A percentile compares a stretch with the other conserved stretches of the same genome.
These are phyloP conservation scores for Malassezia pachydermatis DNA, from an alignment of 1,284 basidiomycete species.

Conservation along the genomic window DNA sequence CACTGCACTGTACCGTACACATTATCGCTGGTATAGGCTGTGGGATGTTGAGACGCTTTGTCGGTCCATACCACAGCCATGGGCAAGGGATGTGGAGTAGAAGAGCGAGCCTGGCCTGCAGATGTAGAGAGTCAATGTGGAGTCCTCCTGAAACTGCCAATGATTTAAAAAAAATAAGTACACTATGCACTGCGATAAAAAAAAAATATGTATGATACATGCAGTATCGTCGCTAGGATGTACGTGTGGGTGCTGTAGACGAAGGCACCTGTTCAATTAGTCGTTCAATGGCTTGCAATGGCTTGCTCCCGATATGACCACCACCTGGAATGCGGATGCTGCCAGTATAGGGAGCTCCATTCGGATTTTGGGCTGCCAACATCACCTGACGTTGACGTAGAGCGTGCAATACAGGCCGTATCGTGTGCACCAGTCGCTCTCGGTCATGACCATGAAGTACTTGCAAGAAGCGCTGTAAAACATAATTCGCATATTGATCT, in stretches of 20 bases:
- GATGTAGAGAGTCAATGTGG: too few relatives aligned
- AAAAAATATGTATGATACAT: too few relatives aligned
- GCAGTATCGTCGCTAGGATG: background rate
- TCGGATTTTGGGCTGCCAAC: constrained; percentile 1
- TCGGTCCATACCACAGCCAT: constrained; percentile 1
- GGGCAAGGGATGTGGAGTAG: background rate
- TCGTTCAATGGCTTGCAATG: constrained; percentile 29
- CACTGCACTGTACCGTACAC: constrained; percentile 53
- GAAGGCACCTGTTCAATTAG: constrained; percentile 20
- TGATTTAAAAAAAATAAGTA: too few relatives aligned
- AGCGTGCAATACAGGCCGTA: constrained; percentile 21
- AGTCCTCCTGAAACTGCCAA: too few relatives aligned
- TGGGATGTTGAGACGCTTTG: constrained; percentile 58
- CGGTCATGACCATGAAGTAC: constrained; percentile 24
- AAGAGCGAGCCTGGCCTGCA: too few relatives aligned
- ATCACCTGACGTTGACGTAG: constrained; percentile 17
- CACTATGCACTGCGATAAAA: too few relatives aligned
- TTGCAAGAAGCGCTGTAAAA: constrained; percentile 45
- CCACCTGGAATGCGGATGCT: constrained; percentile 13
- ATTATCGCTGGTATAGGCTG: constrained; percentile 79
- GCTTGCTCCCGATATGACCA: constrained; percentile 21
- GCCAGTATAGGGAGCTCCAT: background rate
- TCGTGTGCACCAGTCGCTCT: constrained; percentile 18
- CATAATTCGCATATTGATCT: constrained; percentile 67
- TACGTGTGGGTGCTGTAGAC: background rate